These are phyloP conservation scores for Erythrophleum ivorense DNA, from an alignment of 331 rosid species.

Conservation along the genomic window DNA sequence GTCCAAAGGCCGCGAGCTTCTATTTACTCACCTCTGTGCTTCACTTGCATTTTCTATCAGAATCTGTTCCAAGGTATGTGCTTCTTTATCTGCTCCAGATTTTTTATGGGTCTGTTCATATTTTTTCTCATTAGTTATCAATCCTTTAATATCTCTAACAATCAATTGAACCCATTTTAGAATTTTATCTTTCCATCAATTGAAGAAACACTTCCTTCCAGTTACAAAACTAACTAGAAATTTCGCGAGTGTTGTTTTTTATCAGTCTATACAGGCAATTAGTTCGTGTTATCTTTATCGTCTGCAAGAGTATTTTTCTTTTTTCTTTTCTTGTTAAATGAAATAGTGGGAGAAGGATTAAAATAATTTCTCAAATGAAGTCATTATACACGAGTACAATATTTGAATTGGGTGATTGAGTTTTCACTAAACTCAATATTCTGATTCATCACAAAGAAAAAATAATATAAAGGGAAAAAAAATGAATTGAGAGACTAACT, in stretches of 20 bases:
- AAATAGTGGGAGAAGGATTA: constrained; percentile 16
- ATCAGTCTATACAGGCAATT: constrained; percentile 11
- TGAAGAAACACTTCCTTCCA: not conserved
- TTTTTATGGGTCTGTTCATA: constrained; percentile 21
- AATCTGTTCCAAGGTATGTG: constrained; percentile 51
- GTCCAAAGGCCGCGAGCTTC: constrained; percentile 26
- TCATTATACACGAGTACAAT: not conserved
- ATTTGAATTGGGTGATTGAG: not conserved
- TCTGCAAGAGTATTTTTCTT: not conserved
- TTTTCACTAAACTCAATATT: not conserved
- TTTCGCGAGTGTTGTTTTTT: constrained; percentile 1
- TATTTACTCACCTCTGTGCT: not conserved
- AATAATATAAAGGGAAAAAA: not conserved
- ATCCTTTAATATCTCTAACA: not conserved
- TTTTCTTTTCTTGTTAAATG: constrained; percentile 23
- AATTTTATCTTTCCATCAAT: not conserved
- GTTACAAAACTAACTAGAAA: constrained; percentile 8
- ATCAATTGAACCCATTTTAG: not conserved
- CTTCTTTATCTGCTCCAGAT: constrained; percentile 13
- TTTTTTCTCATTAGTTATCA: not conserved
- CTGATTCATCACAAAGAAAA: constrained; percentile 15
- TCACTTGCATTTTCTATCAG: too few species aligned
- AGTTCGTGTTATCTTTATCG: not conserved
- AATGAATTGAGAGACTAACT: not conserved
- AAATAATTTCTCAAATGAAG: not conserved